Evolutionary conservation across 148 eudicot species (phyloP).

Genomic region (Mesembryanthemum crystallinum): DNA sequence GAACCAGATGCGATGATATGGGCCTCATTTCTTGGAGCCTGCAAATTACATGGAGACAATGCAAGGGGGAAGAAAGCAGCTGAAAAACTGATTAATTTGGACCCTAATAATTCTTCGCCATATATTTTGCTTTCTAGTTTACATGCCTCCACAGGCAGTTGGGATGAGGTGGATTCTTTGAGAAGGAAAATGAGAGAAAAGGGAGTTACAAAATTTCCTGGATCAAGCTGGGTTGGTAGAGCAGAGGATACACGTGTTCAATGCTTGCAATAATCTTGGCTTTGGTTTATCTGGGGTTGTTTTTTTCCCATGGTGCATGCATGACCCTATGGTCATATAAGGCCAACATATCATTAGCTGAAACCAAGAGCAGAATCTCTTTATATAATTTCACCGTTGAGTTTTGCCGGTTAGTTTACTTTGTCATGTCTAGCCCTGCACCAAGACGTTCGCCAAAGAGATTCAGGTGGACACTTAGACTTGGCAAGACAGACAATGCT

Average conservation of each 20-base stretch:
- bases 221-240: constrained; percentile 70
- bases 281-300: not conserved
- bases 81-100: constrained; percentile 65
- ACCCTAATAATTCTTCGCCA: constrained; percentile 70
- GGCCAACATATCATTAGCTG: not conserved
- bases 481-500: no score
- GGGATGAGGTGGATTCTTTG: constrained; percentile 66
- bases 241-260: constrained; percentile 34
- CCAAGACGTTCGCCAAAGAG: no score
- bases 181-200: constrained; percentile 70
- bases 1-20: constrained; percentile 79
- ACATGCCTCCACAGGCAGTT: constrained; percentile 77
- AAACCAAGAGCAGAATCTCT: not conserved
- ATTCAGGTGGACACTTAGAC: no score
- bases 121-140: constrained; percentile 71
- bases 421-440: no score
- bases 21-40: constrained; percentile 76
- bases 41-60: constrained; percentile 83
- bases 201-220: constrained; percentile 60
- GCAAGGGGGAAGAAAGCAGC: constrained; percentile 73
- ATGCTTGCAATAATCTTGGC: constrained; percentile 29
- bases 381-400: no score
- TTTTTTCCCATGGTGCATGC: constrained; percentile 11
- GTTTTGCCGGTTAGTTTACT: no score
- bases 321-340: not conserved